phyloP scores from a whole-genome alignment of 305 asterid genomes.

The Solanum hybrid region DNA sequence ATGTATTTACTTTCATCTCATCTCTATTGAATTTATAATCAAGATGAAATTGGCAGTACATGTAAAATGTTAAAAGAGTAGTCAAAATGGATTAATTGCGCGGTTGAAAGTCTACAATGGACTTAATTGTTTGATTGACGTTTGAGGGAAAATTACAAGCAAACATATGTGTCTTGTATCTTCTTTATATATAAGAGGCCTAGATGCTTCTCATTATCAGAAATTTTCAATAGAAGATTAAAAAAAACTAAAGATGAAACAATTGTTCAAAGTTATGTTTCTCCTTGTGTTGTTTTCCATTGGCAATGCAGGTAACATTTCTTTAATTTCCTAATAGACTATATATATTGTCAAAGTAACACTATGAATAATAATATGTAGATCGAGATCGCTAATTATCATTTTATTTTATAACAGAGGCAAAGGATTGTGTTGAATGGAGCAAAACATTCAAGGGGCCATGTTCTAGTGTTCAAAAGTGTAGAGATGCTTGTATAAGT shows the following conservation, averaged over 20 bases:
- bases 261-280: not conserved
- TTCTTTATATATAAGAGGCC: not conserved
- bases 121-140: not conserved
- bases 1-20: too few species aligned
- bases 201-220: not conserved
- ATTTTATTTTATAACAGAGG: not conserved
- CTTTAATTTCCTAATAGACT: not conserved
- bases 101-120: not conserved
- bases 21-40: too few species aligned
- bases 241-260: not conserved
- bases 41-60: not conserved
- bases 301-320: not conserved
- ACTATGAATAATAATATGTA: not conserved
- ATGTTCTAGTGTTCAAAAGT: not conserved
- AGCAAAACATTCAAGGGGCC: not conserved
- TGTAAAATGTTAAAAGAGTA: not conserved
- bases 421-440: not conserved
- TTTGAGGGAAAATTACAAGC: not conserved
- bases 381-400: not conserved
- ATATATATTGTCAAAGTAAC: not conserved
- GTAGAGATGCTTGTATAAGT: not conserved
- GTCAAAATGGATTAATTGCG: not conserved
- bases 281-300: not conserved
- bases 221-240: too few species aligned
- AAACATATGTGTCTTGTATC: not conserved